Evolutionary conservation across 2,329 filamentous ascomycete species (phyloP), one percentile per base, ranked within the genome.

Genomic region (Pyrenophora graminea): DNA sequence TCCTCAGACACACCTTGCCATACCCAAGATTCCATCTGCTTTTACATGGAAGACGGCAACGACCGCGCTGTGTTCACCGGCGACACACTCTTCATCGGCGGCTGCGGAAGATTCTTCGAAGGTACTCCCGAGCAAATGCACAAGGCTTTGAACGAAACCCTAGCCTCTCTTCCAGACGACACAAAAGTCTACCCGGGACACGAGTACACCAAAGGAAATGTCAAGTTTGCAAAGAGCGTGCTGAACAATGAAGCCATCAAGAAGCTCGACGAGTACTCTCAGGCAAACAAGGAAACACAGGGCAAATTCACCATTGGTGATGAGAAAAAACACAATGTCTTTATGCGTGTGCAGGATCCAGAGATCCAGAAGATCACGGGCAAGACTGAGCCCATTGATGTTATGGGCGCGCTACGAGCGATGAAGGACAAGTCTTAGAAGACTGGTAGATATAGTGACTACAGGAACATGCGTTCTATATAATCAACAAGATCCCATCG

Each of bases 21-120:
- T 73, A 99, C 94, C 1, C 92, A 97, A 77, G 94, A 99, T 77
- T 97, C 92, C 74, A 96, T 99, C 71, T 99, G 94, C 80, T 99
- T 87, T 79, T 90, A 86, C 63, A 86, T 94, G 79, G 85, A 96
- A 74, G 93, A 99, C 67, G 86, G 85, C 17, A 79, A 84, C 40
- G 80, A 89, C 41, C 86, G 84, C 64, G 92, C 83, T 6, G 91
- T 99, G 3, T 99, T 99, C 69, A 97, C 94, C 0, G 94, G 94
- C 8, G 94, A 99, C 71, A 99, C 94, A 0, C 79, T 99, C 32
- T 99, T 99, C 76, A 93, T 96, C 69, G 92, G 89, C 51, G 92
- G 94, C 25, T 99, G 94, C 69, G 94, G 94, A 32, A 86, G 88
- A 50, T 99, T 99, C 79, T 99, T 99, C 68, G 94, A 99, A 74